These are phyloP conservation scores for Penicillium brevicompactum DNA, from an alignment of 2,329 filamentous ascomycete genomes.

Conservation along the genomic window DNA sequence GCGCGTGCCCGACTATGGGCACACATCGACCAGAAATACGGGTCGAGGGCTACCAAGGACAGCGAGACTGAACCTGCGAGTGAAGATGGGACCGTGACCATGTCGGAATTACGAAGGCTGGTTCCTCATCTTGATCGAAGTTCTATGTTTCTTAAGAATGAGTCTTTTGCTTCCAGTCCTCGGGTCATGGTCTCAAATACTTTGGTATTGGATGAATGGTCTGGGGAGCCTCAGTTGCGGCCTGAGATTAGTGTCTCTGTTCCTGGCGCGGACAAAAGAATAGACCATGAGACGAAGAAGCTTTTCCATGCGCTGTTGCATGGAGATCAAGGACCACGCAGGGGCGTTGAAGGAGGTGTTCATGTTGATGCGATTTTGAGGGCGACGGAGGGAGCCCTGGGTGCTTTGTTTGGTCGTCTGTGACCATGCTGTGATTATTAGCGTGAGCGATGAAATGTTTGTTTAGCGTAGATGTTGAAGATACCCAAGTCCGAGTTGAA, in stretches of 20 bases:
- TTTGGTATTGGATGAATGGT: conserved; percentile 42
- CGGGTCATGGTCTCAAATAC: conserved; percentile 38
- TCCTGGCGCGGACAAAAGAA: conserved; percentile 24
- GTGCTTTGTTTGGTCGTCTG: conserved; percentile 32
- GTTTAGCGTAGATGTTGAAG: conserved; percentile 4
- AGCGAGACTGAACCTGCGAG: conserved; percentile 2
- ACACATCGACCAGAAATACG: conserved; percentile 32
- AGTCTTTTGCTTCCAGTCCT: conserved; percentile 6
- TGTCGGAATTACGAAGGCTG: conserved; percentile 30
- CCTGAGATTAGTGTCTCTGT: conserved; percentile 39
- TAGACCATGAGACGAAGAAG: conserved; percentile 42
- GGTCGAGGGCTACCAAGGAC: conserved; percentile 12
- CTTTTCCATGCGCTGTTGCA: conserved; percentile 40
- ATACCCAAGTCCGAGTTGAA: conserved; percentile 5
- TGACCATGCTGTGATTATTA: conserved; percentile 1
- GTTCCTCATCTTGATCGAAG: conserved; percentile 41
- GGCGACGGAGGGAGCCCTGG: conserved; percentile 38
- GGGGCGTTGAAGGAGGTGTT: conserved; percentile 18
- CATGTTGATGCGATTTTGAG: conserved; percentile 35
- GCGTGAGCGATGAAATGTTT: neutral
- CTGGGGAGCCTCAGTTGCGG: conserved; percentile 41
- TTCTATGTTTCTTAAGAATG: conserved; percentile 35
- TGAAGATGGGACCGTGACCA: conserved; percentile 17
- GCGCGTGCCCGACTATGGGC: conserved; percentile 43
- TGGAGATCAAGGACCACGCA: conserved; percentile 15